Base-by-base conservation (phyloP, 225 moss, liverwort and hornwort species). In the Pseudisothecium myosuroides region DNA sequence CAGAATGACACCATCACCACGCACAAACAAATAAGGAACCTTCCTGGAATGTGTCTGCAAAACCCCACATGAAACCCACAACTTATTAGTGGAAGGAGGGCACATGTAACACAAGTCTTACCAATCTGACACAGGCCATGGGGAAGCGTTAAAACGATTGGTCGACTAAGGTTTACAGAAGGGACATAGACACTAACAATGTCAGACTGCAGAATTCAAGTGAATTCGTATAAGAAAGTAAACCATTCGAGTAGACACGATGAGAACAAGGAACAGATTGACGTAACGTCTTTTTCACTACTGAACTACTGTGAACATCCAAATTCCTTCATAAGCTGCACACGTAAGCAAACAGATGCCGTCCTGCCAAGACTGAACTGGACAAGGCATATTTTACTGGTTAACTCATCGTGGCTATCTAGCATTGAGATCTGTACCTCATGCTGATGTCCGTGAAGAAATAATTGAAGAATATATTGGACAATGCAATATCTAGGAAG, bases 1-100 rank as follows among this genome's bases (percentile, higher is more conserved):
- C 88, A 99, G 83, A 86, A 99, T 99, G 41, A 99, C 99, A 79
- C 99, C 99, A 87, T 99, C 99, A 64, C 99, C 99, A n/a, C 99
- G 97, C 68, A 99, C 99, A 88, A 99, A 99, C 86, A 99, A 93
- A 83, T 99, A 99, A 47, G 99, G 96, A 85, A 99, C 95, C 90
- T 96, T 96, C 76, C 99, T 93, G 37, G 95, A 89, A 86, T 89
- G 89, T 54, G 96, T 97, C 99, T 99, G 95, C 93, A 95, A 86
- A 85, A 83, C 82, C 69, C 77, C 88, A 83, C 50, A 66, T 41
- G 45, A 19, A 87, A 79, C 36, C 64, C 50, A 85, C 64, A 32
- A 77, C 49, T 64, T 54, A 36, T 86, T 37, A 89, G n/a, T 80
- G 54, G 94, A 92, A 93, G 77, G 85, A 88, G 86, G 54, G 64